Evolutionary conservation across 2,329 filamentous ascomycete genomes (phyloP).

Genomic region (Rhinocladiella similis): DNA sequence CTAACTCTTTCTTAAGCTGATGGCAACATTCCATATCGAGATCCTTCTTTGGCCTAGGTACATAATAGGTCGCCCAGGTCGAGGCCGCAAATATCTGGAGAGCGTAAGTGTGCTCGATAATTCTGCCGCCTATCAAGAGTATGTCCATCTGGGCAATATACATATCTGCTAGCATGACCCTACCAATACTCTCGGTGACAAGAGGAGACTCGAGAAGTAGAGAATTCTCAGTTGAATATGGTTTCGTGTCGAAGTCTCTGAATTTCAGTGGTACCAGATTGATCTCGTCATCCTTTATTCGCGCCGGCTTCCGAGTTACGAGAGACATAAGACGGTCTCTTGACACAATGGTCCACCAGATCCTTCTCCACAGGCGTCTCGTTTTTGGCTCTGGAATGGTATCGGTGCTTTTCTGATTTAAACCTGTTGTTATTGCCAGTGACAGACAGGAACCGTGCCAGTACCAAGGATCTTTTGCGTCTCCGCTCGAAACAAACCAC

Average conservation of each 20-base stretch:
- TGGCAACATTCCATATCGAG: not conserved
- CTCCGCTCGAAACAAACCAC: conserved; percentile 94
- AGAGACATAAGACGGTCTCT: conserved; percentile 5
- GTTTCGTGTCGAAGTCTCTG: conserved; percentile 10
- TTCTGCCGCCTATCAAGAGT: conserved; percentile 3
- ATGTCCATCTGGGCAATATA: conserved; percentile 8
- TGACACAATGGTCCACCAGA: conserved; percentile 8
- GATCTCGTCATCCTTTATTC: conserved; percentile 4
- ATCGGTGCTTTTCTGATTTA: conserved; percentile 1
- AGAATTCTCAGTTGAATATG: not conserved
- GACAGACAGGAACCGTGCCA: conserved; percentile 93
- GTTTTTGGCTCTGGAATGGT: not conserved
- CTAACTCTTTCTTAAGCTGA: not conserved
- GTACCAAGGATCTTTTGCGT: conserved; percentile 97
- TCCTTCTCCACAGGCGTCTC: conserved; percentile 7
- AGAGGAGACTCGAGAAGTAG: not conserved
- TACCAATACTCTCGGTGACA: conserved; percentile 2
- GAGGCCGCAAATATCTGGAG: conserved; percentile 1
- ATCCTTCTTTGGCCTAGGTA: conserved; percentile 2
- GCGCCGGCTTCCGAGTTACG: conserved; percentile 5
- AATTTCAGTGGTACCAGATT: not conserved
- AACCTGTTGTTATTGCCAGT: conserved; percentile 83
- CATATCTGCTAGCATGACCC: conserved; percentile 13
- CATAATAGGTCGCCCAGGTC: conserved; percentile 8
- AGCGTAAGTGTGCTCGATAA: conserved; percentile 1